These are phyloP conservation scores for Penicillium psychrosexuale DNA, from an alignment of 2,329 filamentous ascomycete genomes.

Conservation along the genomic window DNA sequence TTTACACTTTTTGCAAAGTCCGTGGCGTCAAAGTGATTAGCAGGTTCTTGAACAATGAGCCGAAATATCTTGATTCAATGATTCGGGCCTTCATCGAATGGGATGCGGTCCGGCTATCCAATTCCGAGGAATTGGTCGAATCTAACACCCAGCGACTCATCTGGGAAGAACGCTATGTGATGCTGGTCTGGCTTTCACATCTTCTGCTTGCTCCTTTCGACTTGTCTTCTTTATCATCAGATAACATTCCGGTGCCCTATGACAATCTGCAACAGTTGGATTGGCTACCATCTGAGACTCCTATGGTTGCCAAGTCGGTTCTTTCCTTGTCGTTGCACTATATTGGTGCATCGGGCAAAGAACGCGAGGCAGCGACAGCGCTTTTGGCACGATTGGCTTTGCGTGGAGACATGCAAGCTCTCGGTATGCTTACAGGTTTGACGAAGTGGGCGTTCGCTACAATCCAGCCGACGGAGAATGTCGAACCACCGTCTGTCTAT, in stretches of 20 bases:
- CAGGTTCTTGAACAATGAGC: constrained; percentile 86
- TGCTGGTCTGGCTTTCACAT: constrained; percentile 83
- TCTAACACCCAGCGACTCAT: constrained; percentile 48
- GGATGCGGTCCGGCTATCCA: constrained; percentile 27
- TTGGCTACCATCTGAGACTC: constrained; percentile 58
- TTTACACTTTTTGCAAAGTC: constrained; percentile 93
- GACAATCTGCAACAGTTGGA: constrained; percentile 29
- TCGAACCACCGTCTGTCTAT: constrained; percentile 58
- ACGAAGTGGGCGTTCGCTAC: constrained; percentile 67
- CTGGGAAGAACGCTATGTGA: constrained; percentile 88
- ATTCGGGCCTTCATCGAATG: constrained; percentile 69
- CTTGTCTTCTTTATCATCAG: constrained; percentile 72
- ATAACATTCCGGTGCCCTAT: constrained; percentile 36
- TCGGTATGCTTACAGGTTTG: constrained; percentile 66
- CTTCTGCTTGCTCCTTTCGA: constrained; percentile 86
- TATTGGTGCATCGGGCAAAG: constrained; percentile 74
- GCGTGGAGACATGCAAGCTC: constrained; percentile 79
- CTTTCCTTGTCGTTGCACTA: constrained; percentile 69
- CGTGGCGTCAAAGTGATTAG: constrained; percentile 89
- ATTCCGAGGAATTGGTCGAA: constrained; percentile 14
- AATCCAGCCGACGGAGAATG: constrained; percentile 49
- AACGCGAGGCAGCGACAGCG: constrained; percentile 80
- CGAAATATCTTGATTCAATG: constrained; percentile 76
- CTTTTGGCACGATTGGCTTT: constrained; percentile 79
- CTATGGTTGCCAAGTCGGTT: constrained; percentile 67